A percentile compares a stretch with the other conserved stretches of the same genome.
Conservation (phyloP, 202 grass and related monocot species). For the Brachypodium distachyon region DNA sequence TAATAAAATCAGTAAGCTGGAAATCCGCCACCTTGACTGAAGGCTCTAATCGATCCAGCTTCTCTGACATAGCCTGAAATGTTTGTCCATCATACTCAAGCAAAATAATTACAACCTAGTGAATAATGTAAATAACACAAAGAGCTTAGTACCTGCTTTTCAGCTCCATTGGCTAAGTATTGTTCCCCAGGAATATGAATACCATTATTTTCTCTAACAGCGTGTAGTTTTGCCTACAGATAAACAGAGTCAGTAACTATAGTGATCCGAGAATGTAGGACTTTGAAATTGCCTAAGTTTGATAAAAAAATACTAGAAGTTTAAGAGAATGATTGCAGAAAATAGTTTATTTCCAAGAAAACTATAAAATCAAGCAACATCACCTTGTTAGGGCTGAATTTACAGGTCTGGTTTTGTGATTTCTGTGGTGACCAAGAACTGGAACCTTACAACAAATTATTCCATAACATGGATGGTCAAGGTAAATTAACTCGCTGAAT, state of each 20-base stretch:
- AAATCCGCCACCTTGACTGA: conserved; percentile 1
- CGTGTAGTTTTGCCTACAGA: conserved; percentile 58
- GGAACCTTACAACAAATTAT: background rate
- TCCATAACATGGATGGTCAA: background rate
- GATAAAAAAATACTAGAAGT: background rate
- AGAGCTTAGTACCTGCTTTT: conserved; percentile 56
- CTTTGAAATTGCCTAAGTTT: background rate
- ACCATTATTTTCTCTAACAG: conserved; percentile 93
- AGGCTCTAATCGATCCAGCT: conserved; percentile 57
- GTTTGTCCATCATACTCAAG: background rate
- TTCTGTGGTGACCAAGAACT: background rate
- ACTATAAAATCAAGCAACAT: background rate
- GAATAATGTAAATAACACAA: background rate
- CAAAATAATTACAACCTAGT: background rate
- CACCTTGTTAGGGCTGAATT: background rate
- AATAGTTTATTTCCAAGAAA: background rate
- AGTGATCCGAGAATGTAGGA: background rate
- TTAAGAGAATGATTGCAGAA: background rate
- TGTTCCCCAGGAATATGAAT: conserved; percentile 80
- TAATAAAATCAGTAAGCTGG: background rate
- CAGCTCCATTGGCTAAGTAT: conserved; percentile 62
- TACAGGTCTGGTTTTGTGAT: background rate
- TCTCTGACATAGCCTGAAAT: conserved; percentile 65
- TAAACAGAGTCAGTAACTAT: background rate
- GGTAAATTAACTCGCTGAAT: background rate